Conservation (phyloP, 352 stramenopile species). For the Phytophthora multivora region DNA sequence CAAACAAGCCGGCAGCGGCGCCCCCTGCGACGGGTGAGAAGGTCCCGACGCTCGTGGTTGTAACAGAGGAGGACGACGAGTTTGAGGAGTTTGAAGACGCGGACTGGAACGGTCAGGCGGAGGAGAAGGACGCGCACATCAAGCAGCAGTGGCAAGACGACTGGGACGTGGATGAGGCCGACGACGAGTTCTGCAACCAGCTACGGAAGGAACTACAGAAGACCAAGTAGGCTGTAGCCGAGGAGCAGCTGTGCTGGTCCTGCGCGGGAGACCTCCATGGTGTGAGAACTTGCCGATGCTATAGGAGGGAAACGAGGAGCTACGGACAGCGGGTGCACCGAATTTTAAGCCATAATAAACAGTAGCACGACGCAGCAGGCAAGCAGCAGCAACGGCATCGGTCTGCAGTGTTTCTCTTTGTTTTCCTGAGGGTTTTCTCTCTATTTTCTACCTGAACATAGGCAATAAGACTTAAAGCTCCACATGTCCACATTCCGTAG, state of each 20-base stretch:
- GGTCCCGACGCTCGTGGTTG: constrained; percentile 66
- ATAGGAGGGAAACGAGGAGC: background rate
- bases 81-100: constrained; percentile 90
- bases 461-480: constrained; percentile 15
- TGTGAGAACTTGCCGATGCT: background rate
- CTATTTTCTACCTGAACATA: constrained; percentile 33
- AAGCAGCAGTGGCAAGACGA: constrained; percentile 94
- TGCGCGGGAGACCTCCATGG: too few species aligned
- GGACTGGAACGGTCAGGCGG: constrained; percentile 70
- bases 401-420: constrained; percentile 12
- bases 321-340: constrained; percentile 1
- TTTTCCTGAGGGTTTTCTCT: constrained; percentile 21
- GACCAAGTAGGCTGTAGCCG: constrained; percentile 50
- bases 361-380: constrained; percentile 11
- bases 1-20: constrained; percentile 14
- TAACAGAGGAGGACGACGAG: constrained; percentile 90
- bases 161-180: constrained; percentile 92
- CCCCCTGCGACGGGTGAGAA: constrained; percentile 51
- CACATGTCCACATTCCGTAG: constrained; percentile 7
- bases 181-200: constrained; percentile 94
- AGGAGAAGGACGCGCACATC: constrained; percentile 84
- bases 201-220: constrained; percentile 90
- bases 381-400: background rate
- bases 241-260: background rate
- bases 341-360: constrained; percentile 28